These are phyloP conservation scores for Zygosaccharomyces bisporus DNA, from an alignment of 805 yeast genomes.

Conservation along the genomic window DNA sequence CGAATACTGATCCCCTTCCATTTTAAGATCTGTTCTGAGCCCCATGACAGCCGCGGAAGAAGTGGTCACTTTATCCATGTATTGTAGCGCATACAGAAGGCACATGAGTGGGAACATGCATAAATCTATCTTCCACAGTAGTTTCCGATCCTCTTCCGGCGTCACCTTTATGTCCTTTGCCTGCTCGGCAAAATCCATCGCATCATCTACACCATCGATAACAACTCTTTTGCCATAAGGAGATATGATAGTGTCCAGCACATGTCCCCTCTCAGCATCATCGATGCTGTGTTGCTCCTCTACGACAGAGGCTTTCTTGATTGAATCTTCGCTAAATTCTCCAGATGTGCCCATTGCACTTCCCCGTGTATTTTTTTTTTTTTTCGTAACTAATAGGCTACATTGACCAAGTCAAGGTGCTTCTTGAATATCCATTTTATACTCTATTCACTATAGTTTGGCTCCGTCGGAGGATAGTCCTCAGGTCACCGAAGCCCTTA, in stretches of 20 bases:
- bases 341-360: not conserved
- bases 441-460: too few species aligned
- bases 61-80: constrained; percentile 14
- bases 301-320: not conserved
- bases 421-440: too few species aligned
- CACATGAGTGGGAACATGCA: constrained; percentile 14
- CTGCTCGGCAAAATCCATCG: constrained; percentile 9
- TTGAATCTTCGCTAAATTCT: not conserved
- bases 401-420: too few species aligned
- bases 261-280: constrained; percentile 2
- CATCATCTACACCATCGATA: constrained; percentile 10
- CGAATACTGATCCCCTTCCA: constrained; percentile 10
- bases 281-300: not conserved
- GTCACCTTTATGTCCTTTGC: constrained; percentile 8
- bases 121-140: constrained; percentile 12
- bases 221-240: not conserved
- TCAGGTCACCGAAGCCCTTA: too few species aligned
- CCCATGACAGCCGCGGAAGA: constrained; percentile 14
- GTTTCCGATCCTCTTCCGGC: constrained; percentile 9
- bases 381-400: too few species aligned
- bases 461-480: too few species aligned
- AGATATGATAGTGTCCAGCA: not conserved
- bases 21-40: constrained; percentile 39
- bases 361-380: too few species aligned
- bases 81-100: constrained; percentile 9